Conservation (phyloP, 139 green algal species). For the Chlamydomonas sphaeroides region DNA sequence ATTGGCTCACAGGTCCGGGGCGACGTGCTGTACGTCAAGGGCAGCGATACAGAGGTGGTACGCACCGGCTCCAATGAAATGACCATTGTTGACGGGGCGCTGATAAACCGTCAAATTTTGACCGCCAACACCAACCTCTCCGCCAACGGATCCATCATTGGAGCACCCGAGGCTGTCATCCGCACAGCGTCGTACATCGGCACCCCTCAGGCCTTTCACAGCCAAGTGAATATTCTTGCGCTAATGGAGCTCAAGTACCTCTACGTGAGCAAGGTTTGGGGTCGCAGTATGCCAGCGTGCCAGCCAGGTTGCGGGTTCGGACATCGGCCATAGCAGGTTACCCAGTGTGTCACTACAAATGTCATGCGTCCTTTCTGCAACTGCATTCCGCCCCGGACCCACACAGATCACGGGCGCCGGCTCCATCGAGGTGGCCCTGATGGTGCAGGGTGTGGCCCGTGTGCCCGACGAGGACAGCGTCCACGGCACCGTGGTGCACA, state of each 20-base stretch:
- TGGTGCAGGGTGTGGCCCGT: background rate
- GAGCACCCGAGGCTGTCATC: background rate
- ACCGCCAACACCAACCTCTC: no score
- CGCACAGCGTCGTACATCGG: background rate
- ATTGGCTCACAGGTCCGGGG: no score
- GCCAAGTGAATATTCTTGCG: background rate
- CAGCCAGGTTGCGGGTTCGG: background rate
- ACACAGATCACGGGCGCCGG: background rate
- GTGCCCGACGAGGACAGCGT: background rate
- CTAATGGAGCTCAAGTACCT: background rate
- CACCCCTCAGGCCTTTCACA: background rate
- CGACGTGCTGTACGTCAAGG: no score
- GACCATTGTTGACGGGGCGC: no score
- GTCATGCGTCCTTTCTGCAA: background rate
- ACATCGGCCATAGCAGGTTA: no score
- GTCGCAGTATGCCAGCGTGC: background rate
- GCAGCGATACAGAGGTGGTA: no score
- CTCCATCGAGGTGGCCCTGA: background rate
- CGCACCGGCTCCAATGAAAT: no score
- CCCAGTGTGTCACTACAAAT: background rate
- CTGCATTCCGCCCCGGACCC: background rate
- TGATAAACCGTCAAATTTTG: no score
- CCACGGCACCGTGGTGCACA: background rate
- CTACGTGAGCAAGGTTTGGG: background rate
- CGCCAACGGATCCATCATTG: no score